Evolutionary conservation across 306 rosid species (phyloP), one percentile per base, ranked within the genome.

Genomic region (Citrullus amarus): DNA sequence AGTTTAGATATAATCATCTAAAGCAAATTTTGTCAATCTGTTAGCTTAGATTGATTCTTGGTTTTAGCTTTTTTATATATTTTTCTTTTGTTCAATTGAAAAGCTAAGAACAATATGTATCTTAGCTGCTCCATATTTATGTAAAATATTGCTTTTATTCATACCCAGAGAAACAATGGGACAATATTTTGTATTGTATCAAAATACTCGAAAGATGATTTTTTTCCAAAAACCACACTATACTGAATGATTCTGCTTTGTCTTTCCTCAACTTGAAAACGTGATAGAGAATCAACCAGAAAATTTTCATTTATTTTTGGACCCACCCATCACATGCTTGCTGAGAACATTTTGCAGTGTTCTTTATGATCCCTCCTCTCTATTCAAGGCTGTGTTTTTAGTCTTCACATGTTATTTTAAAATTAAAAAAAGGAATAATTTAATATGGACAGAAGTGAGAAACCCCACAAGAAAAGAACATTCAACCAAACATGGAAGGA

Each of bases 1-100:
- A 50, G 41, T 54, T 73, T 74, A 34, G 78, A 74, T 74, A 51
- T 48, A 46, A 67, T 44, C n/a, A 48, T 48, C 77, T 15, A 73
- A 25, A 73, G 78, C 61, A 73, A 53, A 53, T 53, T 74, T 74
- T 74, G 63, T 74, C 78, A 53, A 74, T 74, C 78, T 74, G 78
- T 53, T 74, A 74, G 78, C 58, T 74, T 74, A 74, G 44, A 74
- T 74, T 53, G 48, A 53, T 74, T 74, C 44, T 73, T 73, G 38
- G 46, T 51, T 72, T 30, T 32, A 6, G 54, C 13, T 48, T 48
- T 48, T 22, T 71, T 53, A 44, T 66, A 68, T 68, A 41, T 22
- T 25, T 71, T 50, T 44, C 75, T 50, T 53, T 51, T 74, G 62
- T 51, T 51, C 46, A 74, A 74, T 50, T 72, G 16, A 72, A 48